These are phyloP conservation scores for Spinellus fusiger DNA, from an alignment of 192 early-diverging fungal genomes.

Conservation along the genomic window DNA sequence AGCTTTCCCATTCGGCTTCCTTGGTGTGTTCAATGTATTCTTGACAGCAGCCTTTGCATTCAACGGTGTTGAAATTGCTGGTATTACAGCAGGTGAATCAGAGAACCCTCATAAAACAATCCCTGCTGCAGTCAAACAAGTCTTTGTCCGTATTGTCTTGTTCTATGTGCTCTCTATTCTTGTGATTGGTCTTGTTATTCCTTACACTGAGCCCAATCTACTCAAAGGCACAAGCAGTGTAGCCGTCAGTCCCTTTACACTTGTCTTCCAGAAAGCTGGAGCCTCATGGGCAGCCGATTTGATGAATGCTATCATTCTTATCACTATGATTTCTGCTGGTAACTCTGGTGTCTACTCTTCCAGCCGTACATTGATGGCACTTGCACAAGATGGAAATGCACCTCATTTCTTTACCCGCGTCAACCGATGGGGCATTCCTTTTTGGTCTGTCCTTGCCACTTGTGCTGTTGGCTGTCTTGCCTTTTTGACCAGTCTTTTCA, in stretches of 20 bases:
- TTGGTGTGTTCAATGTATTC: conserved; percentile 61
- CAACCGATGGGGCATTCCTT: conserved; percentile 63
- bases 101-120: conserved; percentile 76
- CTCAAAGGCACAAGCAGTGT: conserved; percentile 45
- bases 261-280: conserved; percentile 57
- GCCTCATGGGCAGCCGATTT: conserved; percentile 49
- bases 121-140: conserved; percentile 59
- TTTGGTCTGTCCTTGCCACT: conserved; percentile 52
- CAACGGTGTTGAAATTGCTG: conserved; percentile 82
- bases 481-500: conserved; percentile 52
- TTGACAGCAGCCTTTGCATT: conserved; percentile 76
- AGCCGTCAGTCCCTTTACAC: conserved; percentile 57
- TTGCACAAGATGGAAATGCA: conserved; percentile 72
- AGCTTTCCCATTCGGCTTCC: conserved; percentile 55
- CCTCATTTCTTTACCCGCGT: conserved; percentile 56
- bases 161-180: conserved; percentile 81
- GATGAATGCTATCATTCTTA: conserved; percentile 66
- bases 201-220: conserved; percentile 54
- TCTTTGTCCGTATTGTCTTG: conserved; percentile 74
- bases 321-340: conserved; percentile 64
- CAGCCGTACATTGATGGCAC: conserved; percentile 65
- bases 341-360: conserved; percentile 86
- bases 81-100: conserved; percentile 82
- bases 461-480: conserved; percentile 54
- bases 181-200: conserved; percentile 79